Percentiles rank a stretch among this genome's conserved stretches.
Conservation (phyloP, 768 basidiomycete species). For the Lactarius trivialis region DNA sequence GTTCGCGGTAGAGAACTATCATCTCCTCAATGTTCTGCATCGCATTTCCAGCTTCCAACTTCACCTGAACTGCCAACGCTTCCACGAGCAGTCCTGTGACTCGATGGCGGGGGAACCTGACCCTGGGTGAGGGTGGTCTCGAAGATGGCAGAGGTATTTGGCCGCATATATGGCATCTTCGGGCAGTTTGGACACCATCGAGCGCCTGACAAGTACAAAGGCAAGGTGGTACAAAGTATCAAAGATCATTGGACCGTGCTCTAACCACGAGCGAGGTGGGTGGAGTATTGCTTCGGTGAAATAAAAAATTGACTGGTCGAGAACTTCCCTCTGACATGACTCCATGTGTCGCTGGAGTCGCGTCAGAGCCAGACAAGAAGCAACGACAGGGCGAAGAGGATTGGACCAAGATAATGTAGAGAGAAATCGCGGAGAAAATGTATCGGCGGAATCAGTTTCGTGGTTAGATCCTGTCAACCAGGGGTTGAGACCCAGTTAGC, state of each 20-base stretch:
- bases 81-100: background rate
- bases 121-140: background rate
- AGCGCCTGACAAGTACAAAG: background rate
- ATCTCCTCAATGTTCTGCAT: background rate
- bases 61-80: background rate
- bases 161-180: background rate
- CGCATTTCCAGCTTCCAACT: background rate
- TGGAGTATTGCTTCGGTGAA: background rate
- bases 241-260: background rate
- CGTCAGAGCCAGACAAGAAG: background rate
- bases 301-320: background rate
- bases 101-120: background rate
- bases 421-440: accelerated
- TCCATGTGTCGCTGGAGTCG: background rate
- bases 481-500: background rate
- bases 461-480: background rate
- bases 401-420: background rate
- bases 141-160: background rate
- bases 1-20: background rate
- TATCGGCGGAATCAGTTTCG: background rate
- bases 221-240: background rate
- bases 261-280: background rate
- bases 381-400: background rate
- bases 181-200: background rate
- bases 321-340: background rate